Conservation (phyloP, 2,329 filamentous ascomycete genomes). For the Verticillium isaacii region DNA sequence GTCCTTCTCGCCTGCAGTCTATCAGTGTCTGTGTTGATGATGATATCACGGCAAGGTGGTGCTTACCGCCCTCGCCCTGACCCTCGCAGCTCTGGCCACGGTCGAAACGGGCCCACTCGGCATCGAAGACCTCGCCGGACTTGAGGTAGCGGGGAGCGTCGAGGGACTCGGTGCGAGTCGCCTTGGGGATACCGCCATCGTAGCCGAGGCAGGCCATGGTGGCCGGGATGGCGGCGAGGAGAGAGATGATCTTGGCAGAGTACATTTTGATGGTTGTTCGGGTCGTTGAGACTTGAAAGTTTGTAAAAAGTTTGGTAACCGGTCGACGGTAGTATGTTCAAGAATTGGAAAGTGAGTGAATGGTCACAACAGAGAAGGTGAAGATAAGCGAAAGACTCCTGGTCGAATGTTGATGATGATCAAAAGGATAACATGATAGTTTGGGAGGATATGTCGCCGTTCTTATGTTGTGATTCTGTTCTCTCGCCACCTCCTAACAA, state of each 20-base stretch:
- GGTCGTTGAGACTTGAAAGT: not conserved
- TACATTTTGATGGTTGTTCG: not conserved
- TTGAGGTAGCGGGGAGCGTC: conserved; percentile 2
- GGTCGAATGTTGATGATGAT: conserved; percentile 1
- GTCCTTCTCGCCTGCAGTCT: conserved; percentile 17
- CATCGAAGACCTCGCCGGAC: conserved; percentile 11
- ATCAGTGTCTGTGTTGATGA: not conserved
- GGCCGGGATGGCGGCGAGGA: conserved; percentile 20
- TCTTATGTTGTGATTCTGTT: not conserved
- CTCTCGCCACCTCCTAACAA: not conserved
- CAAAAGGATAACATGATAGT: not conserved
- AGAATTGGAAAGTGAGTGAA: not conserved
- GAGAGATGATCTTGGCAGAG: not conserved
- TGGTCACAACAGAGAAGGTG: not conserved
- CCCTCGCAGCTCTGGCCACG: conserved; percentile 35
- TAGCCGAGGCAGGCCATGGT: conserved; percentile 24
- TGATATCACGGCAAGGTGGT: not conserved
- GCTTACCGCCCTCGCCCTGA: conserved; percentile 33
- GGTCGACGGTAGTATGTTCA: conserved; percentile 1
- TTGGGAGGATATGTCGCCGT: not conserved
- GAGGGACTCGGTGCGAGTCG: conserved; percentile 15
- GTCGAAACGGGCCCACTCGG: conserved; percentile 22
- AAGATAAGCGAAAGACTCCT: conserved; percentile 2
- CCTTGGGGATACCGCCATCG: conserved; percentile 22
- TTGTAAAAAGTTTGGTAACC: not conserved